These are phyloP conservation scores for Oehlia diaphana DNA, from an alignment of 192 early-diverging fungal species.

Conservation along the genomic window DNA sequence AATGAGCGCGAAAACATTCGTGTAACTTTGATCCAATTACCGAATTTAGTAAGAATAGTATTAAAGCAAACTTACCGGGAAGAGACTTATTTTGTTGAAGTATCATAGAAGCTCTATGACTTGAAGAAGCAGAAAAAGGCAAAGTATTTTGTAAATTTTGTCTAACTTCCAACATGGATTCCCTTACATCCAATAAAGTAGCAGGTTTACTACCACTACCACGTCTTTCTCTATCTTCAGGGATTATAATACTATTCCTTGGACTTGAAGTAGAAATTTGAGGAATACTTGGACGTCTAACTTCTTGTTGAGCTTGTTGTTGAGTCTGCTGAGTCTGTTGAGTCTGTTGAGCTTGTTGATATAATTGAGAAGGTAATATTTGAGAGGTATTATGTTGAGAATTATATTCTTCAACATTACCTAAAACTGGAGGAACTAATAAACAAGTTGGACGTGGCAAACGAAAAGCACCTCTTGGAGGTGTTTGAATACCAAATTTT, in stretches of 20 bases:
- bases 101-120: constrained; percentile 23
- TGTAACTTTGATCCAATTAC: background rate
- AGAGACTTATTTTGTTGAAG: constrained; percentile 12
- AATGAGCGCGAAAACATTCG: too few relatives aligned
- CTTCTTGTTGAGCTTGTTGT: background rate
- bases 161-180: constrained; percentile 12
- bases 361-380: background rate
- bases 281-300: background rate
- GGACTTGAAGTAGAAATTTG: background rate
- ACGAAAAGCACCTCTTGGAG: too few relatives aligned
- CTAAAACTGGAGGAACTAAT: background rate
- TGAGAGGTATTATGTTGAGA: background rate
- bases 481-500: background rate
- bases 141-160: background rate
- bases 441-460: background rate
- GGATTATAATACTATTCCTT: background rate
- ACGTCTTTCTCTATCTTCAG: constrained; percentile 14
- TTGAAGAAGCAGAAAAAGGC: constrained; percentile 3
- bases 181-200: constrained; percentile 21
- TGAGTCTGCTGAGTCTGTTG: background rate
- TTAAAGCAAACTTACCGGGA: background rate
- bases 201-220: background rate
- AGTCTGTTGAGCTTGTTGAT: background rate
- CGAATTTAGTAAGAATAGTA: too few relatives aligned
- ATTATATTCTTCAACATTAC: background rate